phyloP scores from a whole-genome alignment of 345 rosid genomes.

The Leavenworthia alabamica region DNA sequence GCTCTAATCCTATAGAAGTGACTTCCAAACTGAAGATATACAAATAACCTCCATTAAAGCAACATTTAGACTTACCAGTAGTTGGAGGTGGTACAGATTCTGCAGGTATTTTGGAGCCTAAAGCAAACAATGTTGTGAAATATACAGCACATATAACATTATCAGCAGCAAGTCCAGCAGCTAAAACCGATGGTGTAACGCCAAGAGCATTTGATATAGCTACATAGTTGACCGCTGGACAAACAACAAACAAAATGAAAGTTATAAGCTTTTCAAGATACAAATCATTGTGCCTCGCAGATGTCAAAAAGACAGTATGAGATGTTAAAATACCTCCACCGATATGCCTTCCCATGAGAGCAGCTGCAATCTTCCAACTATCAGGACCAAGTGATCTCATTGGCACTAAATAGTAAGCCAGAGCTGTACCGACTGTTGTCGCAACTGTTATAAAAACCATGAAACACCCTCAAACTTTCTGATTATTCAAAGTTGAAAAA shows the following conservation, averaged over 20 bases:
- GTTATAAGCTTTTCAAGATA: neutral
- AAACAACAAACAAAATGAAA: slow-evolving; percentile 7
- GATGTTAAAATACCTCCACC: slow-evolving; percentile 55
- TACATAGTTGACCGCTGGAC: slow-evolving; percentile 73
- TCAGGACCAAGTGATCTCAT: slow-evolving; percentile 81
- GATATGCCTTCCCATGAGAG: slow-evolving; percentile 89
- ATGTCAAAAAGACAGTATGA: neutral
- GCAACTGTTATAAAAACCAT: slow-evolving; percentile 73
- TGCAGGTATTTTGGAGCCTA: slow-evolving; percentile 64
- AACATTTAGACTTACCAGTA: slow-evolving; percentile 33
- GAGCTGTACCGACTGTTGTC: slow-evolving; percentile 60
- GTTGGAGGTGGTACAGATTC: slow-evolving; percentile 42
- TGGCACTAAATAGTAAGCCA: slow-evolving; percentile 74
- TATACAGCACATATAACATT: slow-evolving; percentile 84
- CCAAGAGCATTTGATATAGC: slow-evolving; percentile 72
- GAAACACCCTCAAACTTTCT: too few species aligned
- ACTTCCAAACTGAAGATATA: neutral
- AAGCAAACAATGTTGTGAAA: slow-evolving; percentile 68
- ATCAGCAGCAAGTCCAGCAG: slow-evolving; percentile 85
- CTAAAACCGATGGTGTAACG: slow-evolving; percentile 62
- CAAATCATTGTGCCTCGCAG: neutral
- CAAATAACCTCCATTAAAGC: too few species aligned
- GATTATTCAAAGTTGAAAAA: too few species aligned
- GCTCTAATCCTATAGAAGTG: neutral
- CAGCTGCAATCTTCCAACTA: slow-evolving; percentile 92